These are phyloP conservation scores for Murraya koenigii DNA, from an alignment of 345 rosid genomes.

Conservation along the genomic window DNA sequence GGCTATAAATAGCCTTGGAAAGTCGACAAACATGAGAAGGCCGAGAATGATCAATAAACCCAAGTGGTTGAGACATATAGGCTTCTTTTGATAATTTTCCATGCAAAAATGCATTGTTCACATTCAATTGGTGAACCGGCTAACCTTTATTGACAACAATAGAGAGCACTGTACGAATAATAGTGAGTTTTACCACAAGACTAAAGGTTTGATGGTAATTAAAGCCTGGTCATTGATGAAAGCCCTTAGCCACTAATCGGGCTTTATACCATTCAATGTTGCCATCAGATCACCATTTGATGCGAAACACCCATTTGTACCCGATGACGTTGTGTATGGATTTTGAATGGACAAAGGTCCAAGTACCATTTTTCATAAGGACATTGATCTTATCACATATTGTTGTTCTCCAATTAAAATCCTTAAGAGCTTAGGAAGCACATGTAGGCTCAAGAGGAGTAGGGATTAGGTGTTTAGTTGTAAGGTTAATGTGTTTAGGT, in stretches of 20 bases:
- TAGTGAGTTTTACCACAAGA: neutral
- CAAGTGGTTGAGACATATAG: neutral
- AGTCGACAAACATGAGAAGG: neutral
- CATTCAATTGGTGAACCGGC: neutral
- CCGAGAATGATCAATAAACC: neutral
- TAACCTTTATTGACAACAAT: neutral
- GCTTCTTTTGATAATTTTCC: neutral
- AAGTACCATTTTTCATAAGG: neutral
- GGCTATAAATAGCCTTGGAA: neutral
- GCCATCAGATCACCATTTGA: neutral
- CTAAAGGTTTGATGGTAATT: slow-evolving; percentile 2
- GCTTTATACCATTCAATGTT: neutral
- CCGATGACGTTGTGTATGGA: neutral
- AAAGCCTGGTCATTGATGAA: neutral
- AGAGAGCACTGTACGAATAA: neutral
- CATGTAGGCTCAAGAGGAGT: neutral
- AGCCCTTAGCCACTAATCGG: neutral
- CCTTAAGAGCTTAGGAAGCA: neutral
- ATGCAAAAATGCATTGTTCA: slow-evolving; percentile 7
- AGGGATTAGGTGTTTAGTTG: neutral
- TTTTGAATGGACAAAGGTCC: neutral
- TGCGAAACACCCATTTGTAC: slow-evolving; percentile 2
- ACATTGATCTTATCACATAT: neutral
- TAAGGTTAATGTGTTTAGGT: neutral
- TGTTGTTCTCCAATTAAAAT: neutral